Percentiles rank a stretch among this genome's conserved stretches.
Conservation (phyloP, 2,329 filamentous ascomycete species). For the Shiraia sp. region DNA sequence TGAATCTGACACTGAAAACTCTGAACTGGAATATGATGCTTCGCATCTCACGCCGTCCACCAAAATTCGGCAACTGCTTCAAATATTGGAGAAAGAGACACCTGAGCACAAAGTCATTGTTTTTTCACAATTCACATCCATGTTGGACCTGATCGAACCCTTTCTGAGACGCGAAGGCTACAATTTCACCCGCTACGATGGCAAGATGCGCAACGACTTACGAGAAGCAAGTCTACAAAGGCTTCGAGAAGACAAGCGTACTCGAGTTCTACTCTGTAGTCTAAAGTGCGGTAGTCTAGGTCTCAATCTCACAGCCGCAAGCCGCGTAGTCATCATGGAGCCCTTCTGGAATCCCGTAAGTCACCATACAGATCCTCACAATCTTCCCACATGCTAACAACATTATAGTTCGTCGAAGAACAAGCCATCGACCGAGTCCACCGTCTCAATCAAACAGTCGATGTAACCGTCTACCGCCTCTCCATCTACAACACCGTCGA, state of each 20-base stretch:
- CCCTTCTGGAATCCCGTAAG: slow-evolving; percentile 96
- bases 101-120: slow-evolving; percentile 93
- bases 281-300: slow-evolving; percentile 92
- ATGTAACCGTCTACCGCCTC: slow-evolving; percentile 94
- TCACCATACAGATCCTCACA: slow-evolving; percentile 15
- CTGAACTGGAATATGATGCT: slow-evolving; percentile 47
- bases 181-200: slow-evolving; percentile 87
- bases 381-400: slow-evolving; percentile 11
- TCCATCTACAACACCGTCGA: slow-evolving; percentile 87
- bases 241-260: slow-evolving; percentile 73
- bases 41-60: slow-evolving; percentile 70
- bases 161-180: slow-evolving; percentile 78
- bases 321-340: slow-evolving; percentile 90
- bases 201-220: slow-evolving; percentile 89
- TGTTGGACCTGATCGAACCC: slow-evolving; percentile 94
- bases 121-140: slow-evolving; percentile 97
- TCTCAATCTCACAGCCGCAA: slow-evolving; percentile 91
- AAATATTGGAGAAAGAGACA: slow-evolving; percentile 78
- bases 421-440: slow-evolving; percentile 98
- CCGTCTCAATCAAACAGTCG: slow-evolving; percentile 93
- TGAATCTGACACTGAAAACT: slow-evolving; percentile 47
- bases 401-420: slow-evolving; percentile 83
- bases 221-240: slow-evolving; percentile 83
- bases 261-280: slow-evolving; percentile 86
- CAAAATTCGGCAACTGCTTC: slow-evolving; percentile 85